phyloP scores from a whole-genome alignment of 2,329 filamentous ascomycete species.

The Coniosporium tulheliwenetii region DNA sequence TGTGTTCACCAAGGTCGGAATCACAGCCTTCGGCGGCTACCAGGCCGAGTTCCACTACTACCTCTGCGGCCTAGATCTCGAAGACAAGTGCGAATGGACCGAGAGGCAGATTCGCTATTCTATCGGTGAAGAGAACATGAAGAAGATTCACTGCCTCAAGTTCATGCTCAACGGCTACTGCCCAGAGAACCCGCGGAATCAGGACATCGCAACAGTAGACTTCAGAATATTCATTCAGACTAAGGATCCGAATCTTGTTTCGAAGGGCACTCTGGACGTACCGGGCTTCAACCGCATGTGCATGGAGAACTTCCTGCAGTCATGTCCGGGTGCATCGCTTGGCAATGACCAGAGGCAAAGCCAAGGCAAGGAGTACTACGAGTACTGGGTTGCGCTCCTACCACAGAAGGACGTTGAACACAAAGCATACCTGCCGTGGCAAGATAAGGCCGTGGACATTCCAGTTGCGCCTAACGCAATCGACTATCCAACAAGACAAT shows the following conservation, averaged over 20 bases:
- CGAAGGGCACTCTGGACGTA: constrained; percentile 13
- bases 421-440: constrained; percentile 8
- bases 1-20: constrained; percentile 33
- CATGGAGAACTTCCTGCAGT: constrained; percentile 8
- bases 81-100: constrained; percentile 30
- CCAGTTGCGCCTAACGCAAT: constrained; percentile 5
- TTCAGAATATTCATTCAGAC: constrained; percentile 24
- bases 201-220: constrained; percentile 26
- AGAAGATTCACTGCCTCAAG: constrained; percentile 15
- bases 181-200: constrained; percentile 17
- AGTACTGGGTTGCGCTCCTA: constrained; percentile 11
- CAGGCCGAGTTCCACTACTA: constrained; percentile 31
- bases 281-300: constrained; percentile 1
- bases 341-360: constrained; percentile 6
- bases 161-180: constrained; percentile 6
- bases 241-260: constrained; percentile 9
- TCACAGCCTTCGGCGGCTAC: constrained; percentile 30
- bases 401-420: constrained; percentile 14
- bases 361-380: constrained; percentile 5
- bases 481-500: constrained; percentile 10
- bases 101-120: constrained; percentile 26
- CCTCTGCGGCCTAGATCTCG: constrained; percentile 28
- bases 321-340: constrained; percentile 5
- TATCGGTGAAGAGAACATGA: constrained; percentile 12
- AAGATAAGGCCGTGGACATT: constrained; percentile 6